Evolutionary conservation across 305 asterid genomes (phyloP).

Genomic region (Coffea humblotiana): DNA sequence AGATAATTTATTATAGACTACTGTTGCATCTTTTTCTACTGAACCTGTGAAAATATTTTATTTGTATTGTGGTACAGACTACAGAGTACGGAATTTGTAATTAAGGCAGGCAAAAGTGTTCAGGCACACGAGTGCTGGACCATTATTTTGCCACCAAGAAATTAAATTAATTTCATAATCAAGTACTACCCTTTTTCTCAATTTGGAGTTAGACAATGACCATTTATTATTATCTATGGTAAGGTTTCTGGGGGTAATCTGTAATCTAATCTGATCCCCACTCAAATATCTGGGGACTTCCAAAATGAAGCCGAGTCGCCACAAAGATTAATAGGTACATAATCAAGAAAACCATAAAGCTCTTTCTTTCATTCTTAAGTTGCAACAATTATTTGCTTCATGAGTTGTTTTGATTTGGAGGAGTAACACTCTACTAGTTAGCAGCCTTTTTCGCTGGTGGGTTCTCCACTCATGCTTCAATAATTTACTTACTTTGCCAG

Average conservation of each 20-base stretch:
- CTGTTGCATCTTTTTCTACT: conserved; percentile 18
- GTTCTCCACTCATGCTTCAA: conserved; percentile 6
- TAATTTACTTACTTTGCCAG: neutral
- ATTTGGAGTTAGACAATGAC: neutral
- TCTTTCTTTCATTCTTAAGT: neutral
- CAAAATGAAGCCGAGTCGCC: conserved; percentile 19
- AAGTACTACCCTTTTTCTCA: neutral
- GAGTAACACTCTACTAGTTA: too few species aligned
- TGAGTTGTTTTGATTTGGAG: neutral
- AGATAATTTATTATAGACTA: neutral
- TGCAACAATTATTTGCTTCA: conserved; percentile 17
- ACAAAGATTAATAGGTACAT: neutral
- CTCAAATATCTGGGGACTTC: neutral
- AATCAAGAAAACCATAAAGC: neutral
- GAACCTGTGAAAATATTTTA: conserved; percentile 16
- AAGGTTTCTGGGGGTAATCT: neutral
- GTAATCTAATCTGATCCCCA: too few species aligned
- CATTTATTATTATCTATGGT: neutral
- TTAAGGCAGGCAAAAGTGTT: conserved; percentile 30
- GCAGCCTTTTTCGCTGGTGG: neutral
- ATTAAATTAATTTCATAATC: neutral
- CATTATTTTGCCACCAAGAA: conserved; percentile 11
- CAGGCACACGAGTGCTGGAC: conserved; percentile 51
- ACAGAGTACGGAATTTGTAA: neutral
- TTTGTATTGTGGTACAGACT: neutral